Conservation (phyloP, 2,329 filamentous ascomycete species). For the Xylaria sp. region DNA sequence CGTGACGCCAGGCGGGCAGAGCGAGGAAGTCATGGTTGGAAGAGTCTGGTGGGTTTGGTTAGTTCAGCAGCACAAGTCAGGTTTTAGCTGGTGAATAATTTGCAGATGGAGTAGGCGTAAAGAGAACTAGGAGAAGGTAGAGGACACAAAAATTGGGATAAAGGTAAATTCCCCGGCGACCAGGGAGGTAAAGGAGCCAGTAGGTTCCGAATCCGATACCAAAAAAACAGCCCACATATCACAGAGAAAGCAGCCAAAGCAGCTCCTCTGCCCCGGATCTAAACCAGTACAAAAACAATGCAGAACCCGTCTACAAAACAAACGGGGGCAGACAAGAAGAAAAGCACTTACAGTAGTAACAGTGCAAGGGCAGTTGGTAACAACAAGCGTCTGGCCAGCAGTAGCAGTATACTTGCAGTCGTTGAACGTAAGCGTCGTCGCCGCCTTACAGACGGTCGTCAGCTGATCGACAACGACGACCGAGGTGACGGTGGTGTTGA, state of each 20-base stretch:
- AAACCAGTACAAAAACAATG: neutral
- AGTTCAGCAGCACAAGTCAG: neutral
- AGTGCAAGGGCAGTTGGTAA: slow-evolving; percentile 66
- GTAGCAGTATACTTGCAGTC: slow-evolving; percentile 65
- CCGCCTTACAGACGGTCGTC: slow-evolving; percentile 55
- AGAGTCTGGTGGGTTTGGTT: slow-evolving; percentile 30
- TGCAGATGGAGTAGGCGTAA: neutral
- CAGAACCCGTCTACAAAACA: neutral
- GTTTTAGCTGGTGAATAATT: neutral
- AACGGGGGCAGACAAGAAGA: neutral
- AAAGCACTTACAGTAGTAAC: slow-evolving; percentile 47
- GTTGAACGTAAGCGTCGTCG: slow-evolving; percentile 64
- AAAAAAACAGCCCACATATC: neutral
- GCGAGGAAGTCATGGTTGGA: slow-evolving; percentile 41
- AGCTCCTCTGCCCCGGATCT: too few relatives aligned
- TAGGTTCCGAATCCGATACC: too few relatives aligned
- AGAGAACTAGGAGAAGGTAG: too few relatives aligned
- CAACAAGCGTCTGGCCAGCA: slow-evolving; percentile 64
- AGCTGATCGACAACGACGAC: slow-evolving; percentile 43
- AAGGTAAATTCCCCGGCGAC: too few relatives aligned
- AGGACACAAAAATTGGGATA: too few relatives aligned
- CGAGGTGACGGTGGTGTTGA: slow-evolving; percentile 45
- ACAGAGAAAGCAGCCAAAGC: neutral
- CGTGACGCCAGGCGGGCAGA: slow-evolving; percentile 36
- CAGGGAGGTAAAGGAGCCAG: too few relatives aligned